Evolutionary conservation across 2,329 filamentous ascomycete genomes (phyloP), one percentile per base, ranked within the genome.

Genomic region (Talaromyces sp.): DNA sequence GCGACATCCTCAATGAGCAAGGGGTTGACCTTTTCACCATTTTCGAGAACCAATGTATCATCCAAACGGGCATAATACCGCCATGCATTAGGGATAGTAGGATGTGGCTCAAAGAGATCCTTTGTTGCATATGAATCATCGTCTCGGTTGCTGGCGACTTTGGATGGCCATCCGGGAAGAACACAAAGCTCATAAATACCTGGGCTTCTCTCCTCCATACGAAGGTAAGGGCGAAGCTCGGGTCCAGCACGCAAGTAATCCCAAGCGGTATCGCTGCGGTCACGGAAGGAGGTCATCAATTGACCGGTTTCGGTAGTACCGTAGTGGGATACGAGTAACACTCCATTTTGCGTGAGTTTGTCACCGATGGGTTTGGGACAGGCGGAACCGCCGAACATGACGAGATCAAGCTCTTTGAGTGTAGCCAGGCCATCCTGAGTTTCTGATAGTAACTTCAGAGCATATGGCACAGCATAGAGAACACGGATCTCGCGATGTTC

Each of bases 231-330:
- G 29, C 75, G 73, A 3, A 82, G 75, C 13, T 73, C 70, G 0
- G 78, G 74, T 2, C 79, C 72, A 0, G 80, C 76, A 1, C 82
- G 77, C n/a, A 88, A 74, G 67, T 88, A 89, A 70, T 87, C 85
- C 88, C 87, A 90, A 2, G 79, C 83, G 47, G 81, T 82, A 72
- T 89, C 87, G 0, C 76, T 81, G 2, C 73, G 72, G 0, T 81
- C 78, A 10, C 87, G 78, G 68, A 84, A 82, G 0, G 86, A 87
- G 0, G 85, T 88, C 84, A 88, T 88, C 13, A 89, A 72, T 70
- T 86, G 83, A 4, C 86, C 86, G 1, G 83, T 85, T 71, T 89
- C 87, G 0, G 87, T 89, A 1, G 84, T 80, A 70, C 86, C 86
- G 61, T 87, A 88, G 66, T 87, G 83, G 11, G 79, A 80, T 3